Evolutionary conservation across 805 yeast species (phyloP), one percentile per base, ranked within the genome.

Genomic region (Myxozyma monticola): DNA sequence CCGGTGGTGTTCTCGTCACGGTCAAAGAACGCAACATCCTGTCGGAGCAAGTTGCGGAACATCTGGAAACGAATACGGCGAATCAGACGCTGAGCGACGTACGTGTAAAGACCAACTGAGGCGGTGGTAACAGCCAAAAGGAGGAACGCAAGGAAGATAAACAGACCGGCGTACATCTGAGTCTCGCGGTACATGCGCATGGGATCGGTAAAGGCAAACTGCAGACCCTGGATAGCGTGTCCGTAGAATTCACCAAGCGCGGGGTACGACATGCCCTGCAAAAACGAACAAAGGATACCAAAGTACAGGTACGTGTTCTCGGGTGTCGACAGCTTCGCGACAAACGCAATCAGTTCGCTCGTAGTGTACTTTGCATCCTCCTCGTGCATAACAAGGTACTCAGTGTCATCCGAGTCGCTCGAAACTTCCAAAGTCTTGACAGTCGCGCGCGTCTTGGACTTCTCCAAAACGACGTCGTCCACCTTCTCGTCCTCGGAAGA

Each of bases 51-150:
- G 15, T 59, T 43, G n/a, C 53, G 45, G 40, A 64, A 63, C 42
- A 62, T 44, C 26, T 47, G 46, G 37, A 46, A 45, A 4, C 68
- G 60, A 18, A 65, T 59, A n/a, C 59, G 48, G 21, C 59, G 54
- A 25, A 65, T 41, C 4, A 65, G 51, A 6, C 54, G 50, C 36
- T 60, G 45, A 37, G 58, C 51, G 57, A 40, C 42, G 45, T 49
- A 44, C 40, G 62, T 24, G 30, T 73, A 72, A 4, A 70, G 35
- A n/a, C 63, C 48, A 17, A 72, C 73, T 3, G 76, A 74, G 3
- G 71, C 60, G 47, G 72, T 72, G 1, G 74, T 68, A 28, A 71
- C 70, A 35, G 70, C 70, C 9, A 69, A 60, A 3, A 68, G 62
- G 30, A 71, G 60, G 26, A 67, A 60, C 45, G 68, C 64, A 48